A percentile compares a stretch with the other conserved stretches of the same genome.
Conservation (phyloP, 352 stramenopile species). For the Sclerospora graminicola region DNA sequence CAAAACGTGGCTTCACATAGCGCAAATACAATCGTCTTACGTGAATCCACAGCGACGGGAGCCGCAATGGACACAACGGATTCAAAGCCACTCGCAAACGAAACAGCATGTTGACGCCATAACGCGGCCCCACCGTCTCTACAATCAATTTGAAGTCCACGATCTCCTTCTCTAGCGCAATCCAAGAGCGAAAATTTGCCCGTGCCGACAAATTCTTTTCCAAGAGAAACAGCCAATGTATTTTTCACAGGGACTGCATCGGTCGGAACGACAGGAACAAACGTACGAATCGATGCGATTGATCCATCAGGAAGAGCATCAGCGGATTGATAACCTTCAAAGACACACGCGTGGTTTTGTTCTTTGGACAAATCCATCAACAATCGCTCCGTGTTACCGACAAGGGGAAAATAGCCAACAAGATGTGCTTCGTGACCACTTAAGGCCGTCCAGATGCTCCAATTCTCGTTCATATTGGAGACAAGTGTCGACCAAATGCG, state of each 20-base stretch:
- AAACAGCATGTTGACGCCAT: slow-evolving; percentile 39
- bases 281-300: slow-evolving; percentile 16
- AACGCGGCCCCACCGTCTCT: slow-evolving; percentile 24
- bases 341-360: slow-evolving; percentile 66
- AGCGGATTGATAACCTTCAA: slow-evolving; percentile 27
- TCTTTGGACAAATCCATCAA: slow-evolving; percentile 58
- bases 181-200: slow-evolving; percentile 31
- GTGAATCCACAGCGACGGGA: slow-evolving; percentile 6
- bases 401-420: slow-evolving; percentile 68
- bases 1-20: slow-evolving; percentile 64
- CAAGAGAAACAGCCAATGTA: slow-evolving; percentile 27
- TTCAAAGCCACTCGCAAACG: slow-evolving; percentile 39
- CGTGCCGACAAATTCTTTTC: slow-evolving; percentile 30
- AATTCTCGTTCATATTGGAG: slow-evolving; percentile 21
- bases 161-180: slow-evolving; percentile 4
- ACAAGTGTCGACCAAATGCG: slow-evolving; percentile 47
- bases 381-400: slow-evolving; percentile 45
- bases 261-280: slow-evolving; percentile 15
- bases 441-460: slow-evolving; percentile 20
- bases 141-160: slow-evolving; percentile 19
- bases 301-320: slow-evolving; percentile 12
- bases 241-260: slow-evolving; percentile 33
- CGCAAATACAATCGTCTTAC: slow-evolving; percentile 38
- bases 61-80: slow-evolving; percentile 29
- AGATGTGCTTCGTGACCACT: slow-evolving; percentile 34